These are phyloP conservation scores for Neoboletus brunneissimus DNA, from an alignment of 768 basidiomycete species.

Conservation along the genomic window DNA sequence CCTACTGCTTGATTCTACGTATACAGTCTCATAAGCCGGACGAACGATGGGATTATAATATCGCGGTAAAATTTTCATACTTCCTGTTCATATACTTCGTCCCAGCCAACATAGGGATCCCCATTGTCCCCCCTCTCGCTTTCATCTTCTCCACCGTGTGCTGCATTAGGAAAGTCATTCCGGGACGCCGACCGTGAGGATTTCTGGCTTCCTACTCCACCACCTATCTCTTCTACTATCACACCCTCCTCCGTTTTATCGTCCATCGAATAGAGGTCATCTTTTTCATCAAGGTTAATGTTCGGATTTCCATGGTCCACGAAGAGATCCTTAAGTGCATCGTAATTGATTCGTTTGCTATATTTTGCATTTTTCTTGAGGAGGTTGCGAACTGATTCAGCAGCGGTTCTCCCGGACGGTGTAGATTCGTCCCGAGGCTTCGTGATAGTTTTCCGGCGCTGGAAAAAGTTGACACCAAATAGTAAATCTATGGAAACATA, in stretches of 20 bases:
- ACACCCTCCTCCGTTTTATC: slow-evolving; percentile 44
- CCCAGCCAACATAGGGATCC: slow-evolving; percentile 35
- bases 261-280: slow-evolving; percentile 53
- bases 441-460: slow-evolving; percentile 67
- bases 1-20: not conserved
- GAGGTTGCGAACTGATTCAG: slow-evolving; percentile 42
- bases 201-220: slow-evolving; percentile 30
- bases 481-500: slow-evolving; percentile 10
- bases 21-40: not conserved
- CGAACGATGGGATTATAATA: not conserved
- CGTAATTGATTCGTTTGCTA: slow-evolving; percentile 92
- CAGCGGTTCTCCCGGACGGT: slow-evolving; percentile 37
- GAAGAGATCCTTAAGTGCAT: slow-evolving; percentile 80
- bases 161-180: not conserved
- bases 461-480: slow-evolving; percentile 12
- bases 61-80: slow-evolving; percentile 31
- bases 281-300: slow-evolving; percentile 40
- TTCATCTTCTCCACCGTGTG: slow-evolving; percentile 24
- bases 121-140: slow-evolving; percentile 42
- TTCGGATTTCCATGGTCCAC: slow-evolving; percentile 36
- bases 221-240: slow-evolving; percentile 39
- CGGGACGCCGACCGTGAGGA: slow-evolving; percentile 33
- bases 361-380: slow-evolving; percentile 85
- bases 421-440: slow-evolving; percentile 75
- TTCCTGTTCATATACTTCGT: slow-evolving; percentile 72